Evolutionary conservation across 305 asterid genomes (phyloP).

Genomic region (Fraxinus ornus): DNA sequence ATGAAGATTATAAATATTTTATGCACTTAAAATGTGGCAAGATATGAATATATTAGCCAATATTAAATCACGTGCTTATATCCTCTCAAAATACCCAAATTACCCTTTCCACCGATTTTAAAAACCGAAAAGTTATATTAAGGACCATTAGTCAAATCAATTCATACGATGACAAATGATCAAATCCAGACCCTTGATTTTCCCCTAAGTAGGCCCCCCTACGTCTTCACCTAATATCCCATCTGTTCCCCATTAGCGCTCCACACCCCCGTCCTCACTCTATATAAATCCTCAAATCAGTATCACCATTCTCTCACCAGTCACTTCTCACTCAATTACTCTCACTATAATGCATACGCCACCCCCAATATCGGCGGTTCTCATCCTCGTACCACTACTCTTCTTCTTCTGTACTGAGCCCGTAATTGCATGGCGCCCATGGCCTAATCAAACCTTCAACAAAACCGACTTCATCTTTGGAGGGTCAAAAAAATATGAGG

Average conservation of each 20-base stretch:
- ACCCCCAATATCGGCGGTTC: not conserved
- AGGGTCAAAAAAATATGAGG: constrained; percentile 53
- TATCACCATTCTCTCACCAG: not conserved
- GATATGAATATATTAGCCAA: too few relatives aligned
- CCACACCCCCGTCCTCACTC: not conserved
- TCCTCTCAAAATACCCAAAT: not conserved
- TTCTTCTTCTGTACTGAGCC: constrained; percentile 15
- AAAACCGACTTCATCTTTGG: constrained; percentile 36
- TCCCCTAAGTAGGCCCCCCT: not conserved
- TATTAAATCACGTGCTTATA: too few relatives aligned
- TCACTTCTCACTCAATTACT: not conserved
- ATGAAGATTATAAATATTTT: too few relatives aligned
- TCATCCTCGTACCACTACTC: constrained; percentile 17
- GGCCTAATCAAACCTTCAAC: constrained; percentile 38
- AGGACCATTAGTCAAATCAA: not conserved
- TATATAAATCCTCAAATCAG: not conserved
- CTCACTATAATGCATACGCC: not conserved
- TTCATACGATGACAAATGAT: not conserved
- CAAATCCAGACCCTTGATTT: not conserved
- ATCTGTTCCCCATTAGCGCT: not conserved
- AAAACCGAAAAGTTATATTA: not conserved
- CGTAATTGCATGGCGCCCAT: constrained; percentile 44
- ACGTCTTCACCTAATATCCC: not conserved
- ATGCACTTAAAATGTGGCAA: too few relatives aligned
- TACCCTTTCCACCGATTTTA: not conserved